These are phyloP conservation scores for Waitea zeae DNA, from an alignment of 1,284 basidiomycete genomes.

Conservation along the genomic window DNA sequence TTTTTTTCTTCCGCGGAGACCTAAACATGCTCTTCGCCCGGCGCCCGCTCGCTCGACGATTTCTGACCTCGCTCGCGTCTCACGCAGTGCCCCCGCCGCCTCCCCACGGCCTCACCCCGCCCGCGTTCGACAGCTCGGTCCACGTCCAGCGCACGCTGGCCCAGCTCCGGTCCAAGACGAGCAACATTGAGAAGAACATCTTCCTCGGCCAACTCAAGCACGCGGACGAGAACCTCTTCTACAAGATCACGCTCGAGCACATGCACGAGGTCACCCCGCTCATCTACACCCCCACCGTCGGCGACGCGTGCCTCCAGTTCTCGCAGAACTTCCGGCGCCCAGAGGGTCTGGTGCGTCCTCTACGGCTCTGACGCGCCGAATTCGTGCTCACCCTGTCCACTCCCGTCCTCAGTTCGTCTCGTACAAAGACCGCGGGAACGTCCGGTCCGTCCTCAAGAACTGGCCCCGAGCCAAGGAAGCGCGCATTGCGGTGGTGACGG, in stretches of 20 bases:
- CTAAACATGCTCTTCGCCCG: slow-evolving; percentile 5
- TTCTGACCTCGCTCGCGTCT: no score
- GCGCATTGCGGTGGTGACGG: slow-evolving; percentile 75
- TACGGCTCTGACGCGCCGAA: slow-evolving; percentile 8
- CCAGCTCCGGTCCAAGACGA: slow-evolving; percentile 62
- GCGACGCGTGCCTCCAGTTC: slow-evolving; percentile 79
- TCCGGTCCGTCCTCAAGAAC: slow-evolving; percentile 51
- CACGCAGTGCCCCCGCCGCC: slow-evolving; percentile 27
- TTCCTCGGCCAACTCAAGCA: slow-evolving; percentile 61
- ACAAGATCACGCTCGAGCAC: slow-evolving; percentile 46
- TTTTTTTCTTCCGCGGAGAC: no score
- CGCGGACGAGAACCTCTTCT: slow-evolving; percentile 59
- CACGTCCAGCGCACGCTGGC: slow-evolving; percentile 45
- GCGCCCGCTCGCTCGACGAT: slow-evolving; percentile 9
- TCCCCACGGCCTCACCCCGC: slow-evolving; percentile 45
- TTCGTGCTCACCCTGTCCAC: slow-evolving; percentile 7
- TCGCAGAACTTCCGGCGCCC: slow-evolving; percentile 70
- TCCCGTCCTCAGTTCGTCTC: slow-evolving; percentile 64
- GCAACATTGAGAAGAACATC: slow-evolving; percentile 67
- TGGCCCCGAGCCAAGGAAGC: slow-evolving; percentile 66
- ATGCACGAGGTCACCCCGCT: slow-evolving; percentile 69
- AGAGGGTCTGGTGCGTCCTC: slow-evolving; percentile 52
- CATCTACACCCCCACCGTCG: slow-evolving; percentile 88
- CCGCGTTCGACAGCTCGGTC: slow-evolving; percentile 31
- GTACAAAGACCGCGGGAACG: slow-evolving; percentile 74